phyloP scores from a whole-genome alignment of 1,284 basidiomycete species.

The Binderoboletus segoi region DNA sequence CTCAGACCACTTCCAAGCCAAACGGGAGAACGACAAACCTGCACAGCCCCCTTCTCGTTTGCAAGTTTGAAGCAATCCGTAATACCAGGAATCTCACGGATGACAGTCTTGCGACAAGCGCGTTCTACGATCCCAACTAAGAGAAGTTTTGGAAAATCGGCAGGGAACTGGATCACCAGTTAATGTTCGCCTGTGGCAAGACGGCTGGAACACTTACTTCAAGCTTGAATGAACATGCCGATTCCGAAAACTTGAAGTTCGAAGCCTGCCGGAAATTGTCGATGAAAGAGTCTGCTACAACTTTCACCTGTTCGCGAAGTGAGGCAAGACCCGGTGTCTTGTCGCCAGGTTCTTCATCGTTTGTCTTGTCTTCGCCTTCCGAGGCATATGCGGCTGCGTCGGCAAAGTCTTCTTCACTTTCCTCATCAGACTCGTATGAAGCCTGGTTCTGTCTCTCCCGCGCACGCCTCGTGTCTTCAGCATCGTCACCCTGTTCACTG shows the following conservation, averaged over 20 bases:
- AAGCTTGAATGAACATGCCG: conserved; percentile 76
- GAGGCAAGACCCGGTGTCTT: conserved; percentile 38
- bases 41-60: conserved; percentile 54
- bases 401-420: conserved; percentile 54
- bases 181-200: background rate
- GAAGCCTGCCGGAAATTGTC: conserved; percentile 60
- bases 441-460: conserved; percentile 68
- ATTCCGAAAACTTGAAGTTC: conserved; percentile 77
- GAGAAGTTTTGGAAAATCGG: conserved; percentile 84
- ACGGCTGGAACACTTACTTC: conserved; percentile 56
- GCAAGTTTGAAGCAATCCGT: conserved; percentile 72
- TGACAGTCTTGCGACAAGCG: conserved; percentile 78
- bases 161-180: conserved; percentile 51
- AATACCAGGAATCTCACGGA: conserved; percentile 89
- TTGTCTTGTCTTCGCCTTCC: conserved; percentile 44
- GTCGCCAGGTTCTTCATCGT: conserved; percentile 35
- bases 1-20: conserved; percentile 1
- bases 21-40: conserved; percentile 43
- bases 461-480: conserved; percentile 71
- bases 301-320: conserved; percentile 46
- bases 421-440: conserved; percentile 72
- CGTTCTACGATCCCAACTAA: conserved; percentile 91
- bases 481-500: conserved; percentile 80
- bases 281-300: conserved; percentile 54
- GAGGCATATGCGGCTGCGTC: conserved; percentile 62